Percentiles rank a stretch among this genome's conserved stretches.
These are phyloP conservation scores for Floccularia luteovirens DNA, from an alignment of 768 basidiomycete genomes.

Conservation along the genomic window DNA sequence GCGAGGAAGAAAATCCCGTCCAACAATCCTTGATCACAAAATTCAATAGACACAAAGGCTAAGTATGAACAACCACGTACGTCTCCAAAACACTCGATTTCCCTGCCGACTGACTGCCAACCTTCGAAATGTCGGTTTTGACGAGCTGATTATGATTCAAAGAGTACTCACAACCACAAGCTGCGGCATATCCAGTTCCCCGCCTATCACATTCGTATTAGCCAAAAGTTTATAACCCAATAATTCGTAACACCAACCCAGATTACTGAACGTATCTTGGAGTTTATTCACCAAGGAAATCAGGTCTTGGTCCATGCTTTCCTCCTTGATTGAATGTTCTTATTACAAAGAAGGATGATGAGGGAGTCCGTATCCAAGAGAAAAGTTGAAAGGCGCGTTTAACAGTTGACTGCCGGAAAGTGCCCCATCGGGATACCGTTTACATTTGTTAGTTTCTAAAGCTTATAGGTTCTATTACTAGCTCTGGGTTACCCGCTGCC, in stretches of 20 bases:
- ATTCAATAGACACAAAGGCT: background rate
- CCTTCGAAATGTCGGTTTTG: conserved; percentile 32
- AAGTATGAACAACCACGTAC: conserved; percentile 36
- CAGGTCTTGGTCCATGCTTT: conserved; percentile 86
- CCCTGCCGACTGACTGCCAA: conserved; percentile 94
- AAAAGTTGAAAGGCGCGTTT: too few relatives aligned
- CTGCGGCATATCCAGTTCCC: conserved; percentile 91
- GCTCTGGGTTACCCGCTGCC: background rate
- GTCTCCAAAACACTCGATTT: conserved; percentile 97
- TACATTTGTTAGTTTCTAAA: conserved; percentile 10
- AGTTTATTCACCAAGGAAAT: conserved; percentile 94
- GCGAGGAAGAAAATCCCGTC: conserved; percentile 83
- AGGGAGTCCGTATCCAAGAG: background rate
- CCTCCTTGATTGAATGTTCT: too few relatives aligned
- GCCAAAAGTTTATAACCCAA: conserved; percentile 9
- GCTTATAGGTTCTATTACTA: background rate
- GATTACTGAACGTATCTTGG: conserved; percentile 86
- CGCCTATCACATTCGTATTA: conserved; percentile 38
- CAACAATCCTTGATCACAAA: conserved; percentile 66
- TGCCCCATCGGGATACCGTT: too few relatives aligned
- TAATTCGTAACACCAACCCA: conserved; percentile 40
- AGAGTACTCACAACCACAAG: conserved; percentile 66
- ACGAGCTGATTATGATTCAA: background rate
- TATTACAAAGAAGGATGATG: conserved; percentile 1
- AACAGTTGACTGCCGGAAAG: too few relatives aligned